Conservation (phyloP, 1,284 basidiomycete species). For the Malassezia equina region DNA sequence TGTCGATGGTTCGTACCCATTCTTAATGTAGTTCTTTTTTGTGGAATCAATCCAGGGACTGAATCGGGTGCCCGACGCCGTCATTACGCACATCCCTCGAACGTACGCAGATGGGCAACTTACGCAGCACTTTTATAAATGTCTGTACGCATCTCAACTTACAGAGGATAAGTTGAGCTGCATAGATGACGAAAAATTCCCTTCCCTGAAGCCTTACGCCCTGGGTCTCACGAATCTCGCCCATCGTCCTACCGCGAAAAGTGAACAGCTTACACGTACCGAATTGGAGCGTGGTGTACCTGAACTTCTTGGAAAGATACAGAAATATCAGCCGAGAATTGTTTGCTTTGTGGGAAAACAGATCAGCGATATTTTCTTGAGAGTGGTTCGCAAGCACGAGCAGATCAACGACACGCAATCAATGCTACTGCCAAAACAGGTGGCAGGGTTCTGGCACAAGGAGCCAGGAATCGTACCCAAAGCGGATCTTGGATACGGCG, state of each 20-base stretch:
- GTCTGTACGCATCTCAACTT: slow-evolving; percentile 7
- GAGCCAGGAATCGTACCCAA: background rate
- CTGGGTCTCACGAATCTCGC: slow-evolving; percentile 14
- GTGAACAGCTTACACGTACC: slow-evolving; percentile 7
- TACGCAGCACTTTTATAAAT: slow-evolving; percentile 10
- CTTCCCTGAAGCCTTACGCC: background rate
- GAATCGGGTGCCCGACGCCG: slow-evolving; percentile 11
- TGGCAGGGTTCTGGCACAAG: slow-evolving; percentile 7
- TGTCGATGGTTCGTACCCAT: background rate
- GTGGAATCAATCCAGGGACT: slow-evolving; percentile 15
- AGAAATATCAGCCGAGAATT: slow-evolving; percentile 1
- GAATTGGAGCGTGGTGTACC: slow-evolving; percentile 9
- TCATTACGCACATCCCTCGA: slow-evolving; percentile 16
- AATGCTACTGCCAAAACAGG: background rate
- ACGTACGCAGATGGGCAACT: background rate
- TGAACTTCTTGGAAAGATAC: slow-evolving; percentile 5
- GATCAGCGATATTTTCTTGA: slow-evolving; percentile 4
- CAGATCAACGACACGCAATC: background rate
- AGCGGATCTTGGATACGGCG: slow-evolving; percentile 10
- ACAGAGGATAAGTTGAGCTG: background rate
- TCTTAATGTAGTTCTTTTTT: slow-evolving; percentile 10
- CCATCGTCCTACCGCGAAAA: slow-evolving; percentile 8
- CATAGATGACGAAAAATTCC: slow-evolving; percentile 5
- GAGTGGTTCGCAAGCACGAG: background rate
- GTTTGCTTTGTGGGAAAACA: slow-evolving; percentile 17